phyloP scores from a whole-genome alignment of 768 basidiomycete species.

The Baorangia bicolor region DNA sequence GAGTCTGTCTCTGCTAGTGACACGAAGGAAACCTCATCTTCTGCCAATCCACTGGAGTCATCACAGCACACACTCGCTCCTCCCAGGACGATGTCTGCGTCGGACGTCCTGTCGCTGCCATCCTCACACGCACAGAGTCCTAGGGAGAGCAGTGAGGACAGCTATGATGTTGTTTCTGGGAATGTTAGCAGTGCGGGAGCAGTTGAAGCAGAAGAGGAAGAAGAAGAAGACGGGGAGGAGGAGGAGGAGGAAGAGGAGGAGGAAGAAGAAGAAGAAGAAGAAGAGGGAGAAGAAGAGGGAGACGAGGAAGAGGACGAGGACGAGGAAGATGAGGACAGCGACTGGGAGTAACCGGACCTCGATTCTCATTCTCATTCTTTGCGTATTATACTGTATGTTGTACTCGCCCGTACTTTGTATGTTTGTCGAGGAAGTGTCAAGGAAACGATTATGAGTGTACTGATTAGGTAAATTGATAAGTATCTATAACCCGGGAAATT shows the following conservation, averaged over 20 bases:
- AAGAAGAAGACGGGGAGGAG: constrained; percentile 25
- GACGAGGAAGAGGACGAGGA: constrained; percentile 22
- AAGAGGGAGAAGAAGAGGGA: constrained; percentile 34
- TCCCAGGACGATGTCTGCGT: constrained; percentile 16
- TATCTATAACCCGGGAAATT: too few species aligned
- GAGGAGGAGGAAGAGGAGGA: constrained; percentile 31
- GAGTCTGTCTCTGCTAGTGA: constrained; percentile 37
- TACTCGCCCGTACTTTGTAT: background rate
- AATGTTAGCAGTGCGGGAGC: constrained; percentile 44
- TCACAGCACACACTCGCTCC: constrained; percentile 28
- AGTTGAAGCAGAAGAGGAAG: constrained; percentile 31
- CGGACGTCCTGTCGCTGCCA: constrained; percentile 25
- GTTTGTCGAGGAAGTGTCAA: background rate
- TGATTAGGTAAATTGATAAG: constrained; percentile 16
- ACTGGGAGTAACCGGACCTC: constrained; percentile 54
- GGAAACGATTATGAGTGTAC: background rate
- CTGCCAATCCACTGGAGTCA: constrained; percentile 15
- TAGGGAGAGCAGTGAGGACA: constrained; percentile 61
- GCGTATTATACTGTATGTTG: constrained; percentile 20
- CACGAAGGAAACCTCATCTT: constrained; percentile 1
- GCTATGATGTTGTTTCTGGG: constrained; percentile 64
- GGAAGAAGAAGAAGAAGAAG: constrained; percentile 29
- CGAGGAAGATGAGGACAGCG: constrained; percentile 31
- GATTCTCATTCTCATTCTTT: background rate
- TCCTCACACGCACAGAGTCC: constrained; percentile 41